phyloP scores from a whole-genome alignment of 495 filamentous ascomycete genomes.

The Bryoglossum gracile region DNA sequence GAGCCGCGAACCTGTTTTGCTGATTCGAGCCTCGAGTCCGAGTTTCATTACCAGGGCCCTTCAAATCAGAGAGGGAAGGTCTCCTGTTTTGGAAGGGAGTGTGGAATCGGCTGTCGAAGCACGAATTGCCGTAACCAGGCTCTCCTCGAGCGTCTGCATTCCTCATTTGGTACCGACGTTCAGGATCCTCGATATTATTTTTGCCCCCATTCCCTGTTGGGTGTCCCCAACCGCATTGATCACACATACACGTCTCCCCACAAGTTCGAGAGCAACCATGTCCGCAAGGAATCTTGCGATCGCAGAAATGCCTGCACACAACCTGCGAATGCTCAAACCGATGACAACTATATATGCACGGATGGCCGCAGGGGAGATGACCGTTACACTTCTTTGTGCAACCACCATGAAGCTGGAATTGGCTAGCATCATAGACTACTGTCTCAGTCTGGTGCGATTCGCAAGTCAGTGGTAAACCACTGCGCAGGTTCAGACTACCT shows the following conservation, averaged over 20 bases:
- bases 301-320: constrained; percentile 12
- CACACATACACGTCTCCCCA: constrained; percentile 14
- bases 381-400: constrained; percentile 46
- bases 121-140: no score
- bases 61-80: no score
- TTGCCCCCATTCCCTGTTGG: no score
- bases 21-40: no score
- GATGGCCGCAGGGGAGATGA: constrained; percentile 39
- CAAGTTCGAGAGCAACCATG: constrained; percentile 29
- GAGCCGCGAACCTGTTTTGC: no score
- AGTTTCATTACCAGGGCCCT: no score
- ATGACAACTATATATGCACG: constrained; percentile 41
- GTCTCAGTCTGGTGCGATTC: constrained; percentile 27
- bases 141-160: no score
- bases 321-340: constrained; percentile 28
- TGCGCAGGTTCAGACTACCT: constrained; percentile 6
- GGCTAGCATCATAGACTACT: constrained; percentile 31
- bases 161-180: no score
- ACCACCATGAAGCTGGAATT: constrained; percentile 50
- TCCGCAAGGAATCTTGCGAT: constrained; percentile 14
- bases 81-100: no score
- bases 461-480: constrained; percentile 30
- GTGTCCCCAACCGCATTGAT: neutral
- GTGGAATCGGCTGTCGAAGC: no score
- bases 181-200: no score